These are phyloP conservation scores for Isabelozyma rhagii DNA, from an alignment of 805 yeast genomes.

Conservation along the genomic window DNA sequence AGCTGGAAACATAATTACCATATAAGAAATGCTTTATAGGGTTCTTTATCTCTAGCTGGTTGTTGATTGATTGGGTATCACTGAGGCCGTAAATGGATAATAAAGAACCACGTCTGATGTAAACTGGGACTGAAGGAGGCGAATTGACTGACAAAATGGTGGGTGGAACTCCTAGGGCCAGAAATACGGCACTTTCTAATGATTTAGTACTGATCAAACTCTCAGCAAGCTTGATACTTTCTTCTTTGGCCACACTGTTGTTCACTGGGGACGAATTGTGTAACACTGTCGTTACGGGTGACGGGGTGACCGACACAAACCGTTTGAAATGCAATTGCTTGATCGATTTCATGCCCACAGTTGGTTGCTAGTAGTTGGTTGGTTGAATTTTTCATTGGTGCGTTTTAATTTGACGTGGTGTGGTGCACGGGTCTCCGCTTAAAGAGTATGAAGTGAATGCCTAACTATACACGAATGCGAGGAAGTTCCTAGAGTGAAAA, in stretches of 20 bases:
- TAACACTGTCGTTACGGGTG: neutral
- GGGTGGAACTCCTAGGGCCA: conserved; percentile 47
- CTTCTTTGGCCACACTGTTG: conserved; percentile 6
- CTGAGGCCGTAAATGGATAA: conserved; percentile 42
- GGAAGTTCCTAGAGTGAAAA: too few species aligned
- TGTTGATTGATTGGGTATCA: conserved; percentile 13
- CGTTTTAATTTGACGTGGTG: neutral
- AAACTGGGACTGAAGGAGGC: conserved; percentile 60
- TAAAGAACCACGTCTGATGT: conserved; percentile 47
- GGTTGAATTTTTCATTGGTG: neutral
- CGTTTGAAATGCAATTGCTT: conserved; percentile 5
- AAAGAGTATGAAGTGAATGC: too few species aligned
- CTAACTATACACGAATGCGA: too few species aligned
- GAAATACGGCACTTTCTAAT: conserved; percentile 27
- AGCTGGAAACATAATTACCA: conserved; percentile 45
- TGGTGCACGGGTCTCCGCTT: neutral
- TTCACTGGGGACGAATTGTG: neutral
- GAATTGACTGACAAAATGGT: conserved; percentile 46
- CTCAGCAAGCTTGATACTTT: conserved; percentile 9
- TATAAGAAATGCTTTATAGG: conserved; percentile 42
- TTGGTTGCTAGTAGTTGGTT: conserved; percentile 12
- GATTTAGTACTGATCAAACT: conserved; percentile 12
- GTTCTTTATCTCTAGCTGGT: conserved; percentile 26
- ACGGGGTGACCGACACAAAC: conserved; percentile 7
- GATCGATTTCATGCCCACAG: conserved; percentile 1